Conservation (phyloP, 768 basidiomycete genomes). For the Termitomyces sp. region DNA sequence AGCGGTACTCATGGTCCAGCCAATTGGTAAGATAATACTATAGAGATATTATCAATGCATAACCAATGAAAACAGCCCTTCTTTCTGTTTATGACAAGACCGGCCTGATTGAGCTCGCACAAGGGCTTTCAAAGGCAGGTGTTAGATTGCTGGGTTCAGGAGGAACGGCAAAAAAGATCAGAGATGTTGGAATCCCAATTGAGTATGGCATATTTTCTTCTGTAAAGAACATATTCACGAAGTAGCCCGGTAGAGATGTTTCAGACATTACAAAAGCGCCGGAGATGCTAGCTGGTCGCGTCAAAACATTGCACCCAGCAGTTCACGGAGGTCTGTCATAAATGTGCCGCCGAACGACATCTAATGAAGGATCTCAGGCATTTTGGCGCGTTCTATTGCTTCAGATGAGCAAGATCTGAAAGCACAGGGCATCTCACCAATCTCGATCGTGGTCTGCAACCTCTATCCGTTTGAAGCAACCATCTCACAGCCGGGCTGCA, state of each 20-base stretch:
- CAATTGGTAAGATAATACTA: slow-evolving; percentile 10
- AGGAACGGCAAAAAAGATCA: slow-evolving; percentile 96
- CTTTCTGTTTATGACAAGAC: slow-evolving; percentile 97
- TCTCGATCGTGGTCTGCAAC: slow-evolving; percentile 98
- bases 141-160: slow-evolving; percentile 91
- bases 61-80: slow-evolving; percentile 47
- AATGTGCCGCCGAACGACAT: slow-evolving; percentile 3
- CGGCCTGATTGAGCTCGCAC: slow-evolving; percentile 81
- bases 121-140: slow-evolving; percentile 74
- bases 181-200: slow-evolving; percentile 87
- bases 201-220: slow-evolving; percentile 47
- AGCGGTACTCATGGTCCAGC: slow-evolving; percentile 8
- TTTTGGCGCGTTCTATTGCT: slow-evolving; percentile 86
- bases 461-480: slow-evolving; percentile 95
- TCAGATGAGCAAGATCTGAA: slow-evolving; percentile 86
- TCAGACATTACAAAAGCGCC: slow-evolving; percentile 96
- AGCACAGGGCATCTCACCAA: slow-evolving; percentile 81
- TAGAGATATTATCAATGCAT: background rate
- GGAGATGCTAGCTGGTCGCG: slow-evolving; percentile 97
- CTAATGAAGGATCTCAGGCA: slow-evolving; percentile 47
- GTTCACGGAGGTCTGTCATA: slow-evolving; percentile 80
- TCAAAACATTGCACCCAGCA: slow-evolving; percentile 96
- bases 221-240: background rate
- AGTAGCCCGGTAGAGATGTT: slow-evolving; percentile 65
- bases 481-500: slow-evolving; percentile 83